Evolutionary conservation across 371 early-diverging fungal genomes (phyloP).

Genomic region (Haplosporangium sp.): DNA sequence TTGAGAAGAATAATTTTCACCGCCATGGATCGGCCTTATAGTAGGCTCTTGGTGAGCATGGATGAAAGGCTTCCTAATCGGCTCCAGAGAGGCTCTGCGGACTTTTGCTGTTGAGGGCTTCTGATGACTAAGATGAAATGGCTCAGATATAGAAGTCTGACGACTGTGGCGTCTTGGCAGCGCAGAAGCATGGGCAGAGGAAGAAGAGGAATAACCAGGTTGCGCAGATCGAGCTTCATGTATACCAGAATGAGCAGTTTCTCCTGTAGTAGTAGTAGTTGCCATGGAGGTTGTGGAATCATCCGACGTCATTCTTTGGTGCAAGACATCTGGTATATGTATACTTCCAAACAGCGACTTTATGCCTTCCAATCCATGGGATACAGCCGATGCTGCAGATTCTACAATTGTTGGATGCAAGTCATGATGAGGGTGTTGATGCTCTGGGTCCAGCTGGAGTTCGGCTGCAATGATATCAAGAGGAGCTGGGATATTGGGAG

Average conservation of each 20-base stretch:
- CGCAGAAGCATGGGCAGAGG: too few species aligned
- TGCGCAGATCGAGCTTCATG: too few species aligned
- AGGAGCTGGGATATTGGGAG: background rate
- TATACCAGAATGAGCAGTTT: too few species aligned
- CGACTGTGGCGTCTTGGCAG: background rate
- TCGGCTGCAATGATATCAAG: background rate
- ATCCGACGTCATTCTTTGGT: background rate
- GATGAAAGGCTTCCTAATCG: too few species aligned
- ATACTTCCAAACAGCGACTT: slow-evolving; percentile 1
- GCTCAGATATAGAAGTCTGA: background rate
- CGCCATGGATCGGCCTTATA: background rate
- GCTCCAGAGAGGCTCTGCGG: background rate
- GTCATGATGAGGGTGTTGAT: slow-evolving; percentile 31
- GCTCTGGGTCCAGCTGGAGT: slow-evolving; percentile 24
- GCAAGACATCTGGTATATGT: background rate
- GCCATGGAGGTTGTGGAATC: too few species aligned
- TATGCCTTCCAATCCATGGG: slow-evolving; percentile 6
- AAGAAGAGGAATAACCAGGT: too few species aligned
- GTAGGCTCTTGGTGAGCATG: background rate
- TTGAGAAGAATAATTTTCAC: background rate
- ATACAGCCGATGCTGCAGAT: slow-evolving; percentile 17
- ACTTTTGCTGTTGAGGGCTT: background rate
- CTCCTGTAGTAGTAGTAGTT: background rate
- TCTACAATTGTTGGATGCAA: slow-evolving; percentile 27
- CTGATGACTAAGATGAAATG: background rate